phyloP scores from a whole-genome alignment of 768 basidiomycete species.

The Leccinum obscurum region DNA sequence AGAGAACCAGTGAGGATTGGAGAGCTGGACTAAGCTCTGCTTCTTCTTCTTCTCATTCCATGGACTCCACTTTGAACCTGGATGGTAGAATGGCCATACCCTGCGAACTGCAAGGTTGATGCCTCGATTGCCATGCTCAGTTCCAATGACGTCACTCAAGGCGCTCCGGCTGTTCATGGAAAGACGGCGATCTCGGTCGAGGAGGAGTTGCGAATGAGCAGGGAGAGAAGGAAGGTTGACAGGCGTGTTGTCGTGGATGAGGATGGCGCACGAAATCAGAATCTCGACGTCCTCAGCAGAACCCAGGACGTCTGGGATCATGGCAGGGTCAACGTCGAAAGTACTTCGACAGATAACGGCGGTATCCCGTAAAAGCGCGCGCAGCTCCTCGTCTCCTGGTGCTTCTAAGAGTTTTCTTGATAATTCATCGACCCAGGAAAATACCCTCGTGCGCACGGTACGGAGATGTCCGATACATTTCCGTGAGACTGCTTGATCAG shows the following conservation, averaged over 20 bases:
- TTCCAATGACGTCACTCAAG: constrained; percentile 1
- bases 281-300: background rate
- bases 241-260: constrained; percentile 15
- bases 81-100: background rate
- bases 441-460: background rate
- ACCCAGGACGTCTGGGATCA: background rate
- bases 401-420: background rate
- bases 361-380: background rate
- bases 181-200: constrained; percentile 30
- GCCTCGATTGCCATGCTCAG: background rate
- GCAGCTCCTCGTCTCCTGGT: background rate
- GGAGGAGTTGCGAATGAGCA: constrained; percentile 12
- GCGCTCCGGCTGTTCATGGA: background rate
- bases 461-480: background rate
- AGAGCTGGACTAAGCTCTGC: background rate
- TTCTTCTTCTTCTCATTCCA: background rate
- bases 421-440: background rate
- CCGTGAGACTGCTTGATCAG: background rate
- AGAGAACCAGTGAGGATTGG: constrained; percentile 21
- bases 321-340: background rate
- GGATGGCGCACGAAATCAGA: background rate
- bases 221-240: constrained; percentile 1
- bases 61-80: background rate
- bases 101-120: constrained; percentile 15
- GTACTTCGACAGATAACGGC: background rate